Evolutionary conservation across 2,329 filamentous ascomycete genomes (phyloP).

Genomic region (Fusarium metavorans): DNA sequence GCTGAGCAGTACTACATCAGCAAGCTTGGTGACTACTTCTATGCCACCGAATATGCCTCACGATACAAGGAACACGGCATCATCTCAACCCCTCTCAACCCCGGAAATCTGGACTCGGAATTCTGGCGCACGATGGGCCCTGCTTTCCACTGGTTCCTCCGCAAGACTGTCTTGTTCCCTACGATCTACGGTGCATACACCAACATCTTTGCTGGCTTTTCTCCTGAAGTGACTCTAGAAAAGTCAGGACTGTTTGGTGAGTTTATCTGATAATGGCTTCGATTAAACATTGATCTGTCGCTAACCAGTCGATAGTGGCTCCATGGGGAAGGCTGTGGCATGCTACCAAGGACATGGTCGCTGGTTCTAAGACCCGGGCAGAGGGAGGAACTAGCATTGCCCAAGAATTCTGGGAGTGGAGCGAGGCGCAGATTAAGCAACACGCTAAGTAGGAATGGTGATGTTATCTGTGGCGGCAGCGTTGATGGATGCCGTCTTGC

Average conservation of each 20-base stretch:
- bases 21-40: slow-evolving; percentile 49
- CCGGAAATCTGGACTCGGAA: slow-evolving; percentile 55
- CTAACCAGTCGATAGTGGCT: slow-evolving; percentile 42
- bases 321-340: slow-evolving; percentile 53
- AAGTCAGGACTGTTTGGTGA: slow-evolving; percentile 33
- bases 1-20: slow-evolving; percentile 45
- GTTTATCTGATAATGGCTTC: neutral
- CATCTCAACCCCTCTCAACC: slow-evolving; percentile 51
- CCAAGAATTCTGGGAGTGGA: slow-evolving; percentile 55
- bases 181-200: slow-evolving; percentile 59
- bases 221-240: slow-evolving; percentile 55
- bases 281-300: neutral
- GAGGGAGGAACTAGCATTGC: slow-evolving; percentile 52
- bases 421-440: slow-evolving; percentile 49
- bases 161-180: slow-evolving; percentile 41
- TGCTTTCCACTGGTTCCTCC: slow-evolving; percentile 27
- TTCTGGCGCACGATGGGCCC: slow-evolving; percentile 48
- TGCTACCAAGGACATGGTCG: slow-evolving; percentile 46
- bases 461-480: neutral
- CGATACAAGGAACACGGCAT: slow-evolving; percentile 46
- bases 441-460: neutral
- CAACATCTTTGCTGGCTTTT: slow-evolving; percentile 59
- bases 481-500: neutral
- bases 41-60: slow-evolving; percentile 47
- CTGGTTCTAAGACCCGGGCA: slow-evolving; percentile 42